A percentile compares a stretch with the other conserved stretches of the same genome.
These are phyloP conservation scores for Saitozyma sp. DNA, from an alignment of 768 basidiomycete genomes.

Conservation along the genomic window DNA sequence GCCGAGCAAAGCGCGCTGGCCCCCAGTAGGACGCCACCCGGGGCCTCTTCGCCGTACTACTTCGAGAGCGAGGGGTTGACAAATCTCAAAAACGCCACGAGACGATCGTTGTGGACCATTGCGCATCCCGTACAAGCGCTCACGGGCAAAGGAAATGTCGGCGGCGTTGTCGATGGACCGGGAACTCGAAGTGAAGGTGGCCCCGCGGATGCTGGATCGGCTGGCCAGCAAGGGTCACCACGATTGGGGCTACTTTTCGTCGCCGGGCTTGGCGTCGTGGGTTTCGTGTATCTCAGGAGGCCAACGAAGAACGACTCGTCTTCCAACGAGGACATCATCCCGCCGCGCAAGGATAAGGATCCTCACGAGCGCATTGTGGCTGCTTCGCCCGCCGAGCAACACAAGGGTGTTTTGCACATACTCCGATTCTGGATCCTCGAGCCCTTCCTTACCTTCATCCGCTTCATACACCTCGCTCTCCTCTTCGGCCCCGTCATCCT, in stretches of 20 bases:
- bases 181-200: neutral
- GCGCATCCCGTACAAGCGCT: slow-evolving; percentile 29
- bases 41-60: slow-evolving; percentile 7
- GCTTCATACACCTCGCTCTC: slow-evolving; percentile 78
- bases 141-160: slow-evolving; percentile 23
- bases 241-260: slow-evolving; percentile 18
- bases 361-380: slow-evolving; percentile 3
- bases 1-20: slow-evolving; percentile 20
- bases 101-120: slow-evolving; percentile 37
- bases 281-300: slow-evolving; percentile 18
- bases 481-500: slow-evolving; percentile 87
- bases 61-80: slow-evolving; percentile 26
- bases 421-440: slow-evolving; percentile 71
- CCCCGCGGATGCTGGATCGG: neutral
- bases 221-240: too few relatives aligned
- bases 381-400: slow-evolving; percentile 68
- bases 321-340: slow-evolving; percentile 1
- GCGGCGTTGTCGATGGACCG: slow-evolving; percentile 11
- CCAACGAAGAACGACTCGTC: slow-evolving; percentile 30
- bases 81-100: slow-evolving; percentile 21
- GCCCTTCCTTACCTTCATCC: slow-evolving; percentile 74
- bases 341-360: too few relatives aligned
- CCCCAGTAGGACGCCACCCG: slow-evolving; percentile 7
- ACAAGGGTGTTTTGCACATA: slow-evolving; percentile 58
- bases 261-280: slow-evolving; percentile 32